phyloP scores from a whole-genome alignment of 1,284 basidiomycete species.

The Puccinia novopanici region DNA sequence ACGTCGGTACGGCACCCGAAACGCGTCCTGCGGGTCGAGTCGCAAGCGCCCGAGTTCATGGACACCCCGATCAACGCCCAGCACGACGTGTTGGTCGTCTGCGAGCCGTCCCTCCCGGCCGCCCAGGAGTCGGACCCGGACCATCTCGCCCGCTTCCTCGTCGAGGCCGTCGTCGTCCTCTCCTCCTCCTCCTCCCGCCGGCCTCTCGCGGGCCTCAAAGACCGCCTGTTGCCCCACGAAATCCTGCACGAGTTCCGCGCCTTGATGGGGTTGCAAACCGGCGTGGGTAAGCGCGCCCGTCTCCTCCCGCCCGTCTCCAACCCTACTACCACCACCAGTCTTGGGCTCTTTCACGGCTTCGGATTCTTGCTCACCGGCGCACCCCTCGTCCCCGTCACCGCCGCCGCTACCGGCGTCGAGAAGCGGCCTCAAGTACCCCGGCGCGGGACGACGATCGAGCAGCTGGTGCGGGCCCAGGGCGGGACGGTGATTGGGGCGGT shows the following conservation, averaged over 20 bases:
- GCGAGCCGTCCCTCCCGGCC: neutral
- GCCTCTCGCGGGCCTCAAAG: slow-evolving; percentile 10
- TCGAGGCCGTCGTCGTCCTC: slow-evolving; percentile 40
- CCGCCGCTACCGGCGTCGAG: neutral
- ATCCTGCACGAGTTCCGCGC: neutral
- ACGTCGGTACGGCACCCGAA: neutral
- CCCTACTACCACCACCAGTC: neutral
- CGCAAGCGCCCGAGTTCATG: neutral
- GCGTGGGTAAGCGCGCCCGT: slow-evolving; percentile 28
- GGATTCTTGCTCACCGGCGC: slow-evolving; percentile 25
- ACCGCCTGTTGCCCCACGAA: slow-evolving; percentile 21
- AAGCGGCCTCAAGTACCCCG: neutral
- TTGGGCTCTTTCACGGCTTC: slow-evolving; percentile 21
- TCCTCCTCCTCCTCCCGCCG: neutral
- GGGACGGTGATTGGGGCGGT: slow-evolving; percentile 18
- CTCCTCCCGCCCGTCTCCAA: neutral
- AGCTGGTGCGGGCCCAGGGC: neutral
- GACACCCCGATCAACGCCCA: neutral
- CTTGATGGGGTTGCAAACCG: slow-evolving; percentile 30
- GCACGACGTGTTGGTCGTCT: slow-evolving; percentile 12
- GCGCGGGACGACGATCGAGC: neutral
- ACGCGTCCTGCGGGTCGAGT: slow-evolving; percentile 17
- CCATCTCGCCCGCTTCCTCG: slow-evolving; percentile 1
- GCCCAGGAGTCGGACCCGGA: neutral
- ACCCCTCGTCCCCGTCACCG: neutral